Evolutionary conservation across 2,329 filamentous ascomycete species (phyloP).

Genomic region (Phaeosphaeria sp.): DNA sequence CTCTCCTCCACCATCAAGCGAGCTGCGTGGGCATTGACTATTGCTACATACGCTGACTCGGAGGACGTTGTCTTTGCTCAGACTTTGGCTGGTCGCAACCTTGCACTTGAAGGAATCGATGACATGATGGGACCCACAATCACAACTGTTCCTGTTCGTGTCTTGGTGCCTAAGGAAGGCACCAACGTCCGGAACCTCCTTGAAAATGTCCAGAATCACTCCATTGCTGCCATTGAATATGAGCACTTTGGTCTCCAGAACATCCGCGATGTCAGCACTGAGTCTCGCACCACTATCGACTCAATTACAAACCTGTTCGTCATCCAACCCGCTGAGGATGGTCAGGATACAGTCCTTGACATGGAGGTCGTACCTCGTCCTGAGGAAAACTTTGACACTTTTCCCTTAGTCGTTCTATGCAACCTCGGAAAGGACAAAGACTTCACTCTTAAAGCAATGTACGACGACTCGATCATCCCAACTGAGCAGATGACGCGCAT

Average conservation of each 20-base stretch:
- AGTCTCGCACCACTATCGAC: slow-evolving; percentile 47
- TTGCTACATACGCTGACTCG: slow-evolving; percentile 16
- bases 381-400: slow-evolving; percentile 24
- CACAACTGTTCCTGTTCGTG: slow-evolving; percentile 48
- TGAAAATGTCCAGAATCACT: slow-evolving; percentile 17
- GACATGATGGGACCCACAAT: slow-evolving; percentile 46
- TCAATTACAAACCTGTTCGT: slow-evolving; percentile 54
- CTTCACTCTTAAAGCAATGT: slow-evolving; percentile 18
- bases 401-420: slow-evolving; percentile 23
- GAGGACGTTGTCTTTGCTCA: slow-evolving; percentile 21
- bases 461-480: slow-evolving; percentile 20
- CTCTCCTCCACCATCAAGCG: slow-evolving; percentile 15
- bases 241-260: slow-evolving; percentile 51
- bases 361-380: slow-evolving; percentile 6
- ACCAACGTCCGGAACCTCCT: slow-evolving; percentile 17
- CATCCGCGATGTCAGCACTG: slow-evolving; percentile 37
- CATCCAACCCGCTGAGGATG: slow-evolving; percentile 17
- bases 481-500: slow-evolving; percentile 17
- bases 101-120: slow-evolving; percentile 30
- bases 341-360: slow-evolving; percentile 9
- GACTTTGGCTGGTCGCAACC: slow-evolving; percentile 18
- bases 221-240: slow-evolving; percentile 17
- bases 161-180: slow-evolving; percentile 39
- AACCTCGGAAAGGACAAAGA: slow-evolving; percentile 8
- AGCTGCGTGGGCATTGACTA: slow-evolving; percentile 19